phyloP scores from a whole-genome alignment of 352 stramenopile species.

The Globisporangium yorkense region DNA sequence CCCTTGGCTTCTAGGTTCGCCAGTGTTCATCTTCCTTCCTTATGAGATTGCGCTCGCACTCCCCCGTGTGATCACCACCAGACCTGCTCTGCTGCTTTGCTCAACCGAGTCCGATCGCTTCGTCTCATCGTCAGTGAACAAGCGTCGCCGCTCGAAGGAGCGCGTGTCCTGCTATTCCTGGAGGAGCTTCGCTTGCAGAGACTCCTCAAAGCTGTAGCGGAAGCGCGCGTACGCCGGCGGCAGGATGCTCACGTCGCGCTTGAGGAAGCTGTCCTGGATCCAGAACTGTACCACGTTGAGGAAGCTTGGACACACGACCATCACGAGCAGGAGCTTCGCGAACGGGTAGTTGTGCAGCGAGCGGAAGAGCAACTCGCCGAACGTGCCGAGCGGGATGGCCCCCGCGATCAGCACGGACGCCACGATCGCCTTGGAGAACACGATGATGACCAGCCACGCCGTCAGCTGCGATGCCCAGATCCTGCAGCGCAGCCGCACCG shows the following conservation, averaged over 20 bases:
- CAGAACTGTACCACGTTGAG: conserved; percentile 84
- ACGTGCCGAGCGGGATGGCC: conserved; percentile 35
- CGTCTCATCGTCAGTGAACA: neutral
- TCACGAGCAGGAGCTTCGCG: conserved; percentile 65
- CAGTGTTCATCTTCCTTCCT: neutral
- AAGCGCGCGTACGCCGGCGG: conserved; percentile 53
- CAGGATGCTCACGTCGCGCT: conserved; percentile 61
- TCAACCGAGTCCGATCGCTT: too few relatives aligned
- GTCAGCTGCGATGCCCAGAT: conserved; percentile 55
- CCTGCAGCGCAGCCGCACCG: conserved; percentile 8
- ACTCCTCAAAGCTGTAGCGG: conserved; percentile 59
- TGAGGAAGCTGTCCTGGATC: conserved; percentile 84
- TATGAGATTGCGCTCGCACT: neutral
- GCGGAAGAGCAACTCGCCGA: conserved; percentile 61
- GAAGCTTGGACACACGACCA: conserved; percentile 81
- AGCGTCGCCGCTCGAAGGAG: neutral
- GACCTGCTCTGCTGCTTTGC: too few relatives aligned
- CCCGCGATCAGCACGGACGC: conserved; percentile 61
- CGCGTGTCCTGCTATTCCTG: conserved; percentile 15
- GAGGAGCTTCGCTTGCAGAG: conserved; percentile 61
- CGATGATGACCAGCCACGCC: conserved; percentile 67
- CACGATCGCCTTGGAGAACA: conserved; percentile 79
- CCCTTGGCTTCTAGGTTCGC: neutral
- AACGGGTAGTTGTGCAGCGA: conserved; percentile 59
- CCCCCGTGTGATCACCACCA: neutral